Base-by-base conservation (phyloP, 495 filamentous ascomycete species). In the Podospora tetraspora region DNA sequence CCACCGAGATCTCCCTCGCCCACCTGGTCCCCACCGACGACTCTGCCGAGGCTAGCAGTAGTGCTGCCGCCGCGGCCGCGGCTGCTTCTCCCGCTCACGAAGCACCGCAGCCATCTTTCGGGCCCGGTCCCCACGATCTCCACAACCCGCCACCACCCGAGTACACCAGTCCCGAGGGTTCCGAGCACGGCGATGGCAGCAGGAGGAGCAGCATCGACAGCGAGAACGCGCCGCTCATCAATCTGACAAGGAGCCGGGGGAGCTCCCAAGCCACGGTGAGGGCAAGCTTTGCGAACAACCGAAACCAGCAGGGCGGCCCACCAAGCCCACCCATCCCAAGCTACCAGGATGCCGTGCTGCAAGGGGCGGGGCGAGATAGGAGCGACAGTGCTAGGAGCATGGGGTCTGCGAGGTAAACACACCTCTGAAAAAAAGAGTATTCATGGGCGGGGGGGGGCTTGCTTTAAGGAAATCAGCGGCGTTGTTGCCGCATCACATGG, bases 1-100 rank as follows among this genome's bases (percentile, higher is more conserved):
- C 95, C n/a, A 97, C 94, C 27, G 95, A 99, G 74, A 99, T 99
- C 67, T 97, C 93, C 5, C 87, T 99, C 27, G 93, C 95, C 11
- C 84, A 86, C 37, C 76, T 89, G 37, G 85, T 89, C 37, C 92
- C 90, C 3, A 82, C 91, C 61, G 91, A 93, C 67, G 89, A 91
- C 74, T 80, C 82, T 23, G 93, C 91, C n/a, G 92, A 95, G 77
- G 86, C 86, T 24, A 94, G 90, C 71, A 81, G 83, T 66, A 82
- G 78, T 61, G 79, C 83, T 27, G 78, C 77, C 21, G 75, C 72
- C 37, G 71, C 72, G 7, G 76, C 75, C 16, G 73, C 74, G 7
- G 64, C 37, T 34, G 63, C 30, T 58, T 23, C 29, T n/a, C 34
- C 57, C 71, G 78, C 13, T 58, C 69, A 78, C 27, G 71, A 76